Evolutionary conservation across 2,329 filamentous ascomycete species (phyloP).

Genomic region (Aspergillus flavus): DNA sequence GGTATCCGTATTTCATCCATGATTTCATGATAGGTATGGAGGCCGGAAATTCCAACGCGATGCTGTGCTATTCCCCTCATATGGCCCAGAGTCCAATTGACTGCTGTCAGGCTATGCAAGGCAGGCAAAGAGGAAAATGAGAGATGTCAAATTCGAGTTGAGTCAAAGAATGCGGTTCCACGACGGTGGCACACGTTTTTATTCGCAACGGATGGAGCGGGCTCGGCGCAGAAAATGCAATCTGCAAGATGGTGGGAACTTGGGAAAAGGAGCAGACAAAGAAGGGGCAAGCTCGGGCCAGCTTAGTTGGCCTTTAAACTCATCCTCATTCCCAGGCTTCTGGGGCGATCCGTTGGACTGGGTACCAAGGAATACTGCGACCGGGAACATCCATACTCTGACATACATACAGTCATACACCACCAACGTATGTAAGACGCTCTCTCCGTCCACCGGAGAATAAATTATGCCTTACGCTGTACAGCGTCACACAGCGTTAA

Average conservation of each 20-base stretch:
- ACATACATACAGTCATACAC: not conserved
- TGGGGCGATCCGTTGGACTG: constrained; percentile 12
- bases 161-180: constrained; percentile 1
- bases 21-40: not conserved
- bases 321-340: constrained; percentile 8
- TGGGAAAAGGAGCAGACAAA: not conserved
- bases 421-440: not conserved
- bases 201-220: not conserved
- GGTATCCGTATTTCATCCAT: not conserved
- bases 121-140: not conserved
- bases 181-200: constrained; percentile 1
- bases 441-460: not conserved
- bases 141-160: not conserved
- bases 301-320: constrained; percentile 1
- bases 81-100: not conserved
- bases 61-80: not conserved
- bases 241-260: not conserved
- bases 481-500: not conserved
- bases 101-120: not conserved
- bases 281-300: constrained; percentile 8
- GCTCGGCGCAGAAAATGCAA: not conserved
- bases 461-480: constrained; percentile 4
- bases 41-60: not conserved
- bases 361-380: not conserved
- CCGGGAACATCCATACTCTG: not conserved